These are phyloP conservation scores for Tremellales sp. DNA, from an alignment of 1,284 basidiomycete genomes.

Conservation along the genomic window DNA sequence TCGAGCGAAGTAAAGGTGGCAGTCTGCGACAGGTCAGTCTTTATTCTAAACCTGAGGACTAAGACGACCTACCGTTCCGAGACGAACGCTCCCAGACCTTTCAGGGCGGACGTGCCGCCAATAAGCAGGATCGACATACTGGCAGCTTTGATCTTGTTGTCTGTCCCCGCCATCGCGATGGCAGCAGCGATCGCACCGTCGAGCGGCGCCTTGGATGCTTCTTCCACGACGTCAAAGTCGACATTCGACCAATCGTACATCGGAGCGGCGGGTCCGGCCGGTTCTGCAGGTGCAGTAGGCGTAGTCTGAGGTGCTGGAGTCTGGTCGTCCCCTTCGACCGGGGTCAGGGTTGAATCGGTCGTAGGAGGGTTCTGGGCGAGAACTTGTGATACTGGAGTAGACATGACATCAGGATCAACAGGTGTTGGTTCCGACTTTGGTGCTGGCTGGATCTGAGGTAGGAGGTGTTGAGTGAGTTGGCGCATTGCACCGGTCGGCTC, in stretches of 20 bases:
- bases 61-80: slow-evolving; percentile 38
- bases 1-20: slow-evolving; percentile 65
- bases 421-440: not conserved
- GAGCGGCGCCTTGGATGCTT: slow-evolving; percentile 85
- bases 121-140: slow-evolving; percentile 83
- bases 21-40: slow-evolving; percentile 22
- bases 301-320: not conserved
- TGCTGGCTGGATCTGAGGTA: not conserved
- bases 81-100: slow-evolving; percentile 40
- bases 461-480: slow-evolving; percentile 58
- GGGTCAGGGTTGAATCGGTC: not conserved
- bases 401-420: not conserved
- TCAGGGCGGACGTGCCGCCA: slow-evolving; percentile 64
- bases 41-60: slow-evolving; percentile 8
- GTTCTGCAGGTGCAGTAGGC: not conserved
- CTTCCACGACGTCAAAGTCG: slow-evolving; percentile 50
- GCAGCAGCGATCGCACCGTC: slow-evolving; percentile 94
- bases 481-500: slow-evolving; percentile 69
- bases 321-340: not conserved
- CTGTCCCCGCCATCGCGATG: slow-evolving; percentile 74
- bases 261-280: slow-evolving; percentile 3
- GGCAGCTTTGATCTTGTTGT: slow-evolving; percentile 86
- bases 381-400: too few species aligned
- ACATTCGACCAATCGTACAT: slow-evolving; percentile 1
- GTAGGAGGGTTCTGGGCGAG: not conserved